Evolutionary conservation across 1,284 basidiomycete genomes (phyloP), one percentile per base, ranked within the genome.

Genomic region (Fomes fomentarius): DNA sequence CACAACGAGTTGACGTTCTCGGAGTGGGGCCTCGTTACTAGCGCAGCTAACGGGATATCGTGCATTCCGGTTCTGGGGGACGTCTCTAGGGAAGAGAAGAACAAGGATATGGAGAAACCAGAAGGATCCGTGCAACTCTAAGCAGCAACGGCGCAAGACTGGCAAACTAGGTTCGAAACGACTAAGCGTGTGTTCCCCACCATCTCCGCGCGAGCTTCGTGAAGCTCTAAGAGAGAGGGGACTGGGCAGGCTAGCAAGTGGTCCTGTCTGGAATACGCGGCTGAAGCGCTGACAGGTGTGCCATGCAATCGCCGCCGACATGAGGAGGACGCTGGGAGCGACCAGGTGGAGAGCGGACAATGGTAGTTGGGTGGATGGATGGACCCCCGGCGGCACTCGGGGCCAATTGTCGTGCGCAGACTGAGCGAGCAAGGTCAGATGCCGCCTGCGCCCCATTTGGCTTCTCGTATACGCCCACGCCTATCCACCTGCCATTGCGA

Each of bases 51-150:
- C 19, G n/a, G 6, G 19, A 12, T 5, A 22, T n/a, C n/a, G n/a
- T n/a, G n/a, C 38, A 24, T 22, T 8, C 11, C 21, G 10, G 43
- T 34, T 21, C 34, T 21, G 30, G 14, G n/a, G 43, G 43, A 45
- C 33, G 10, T 34, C 30, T 45, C 31, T 31, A 22, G n/a, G 43
- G 43, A 45, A 45, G 10, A 34, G 43, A 45, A 45, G 43, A 45
- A 34, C 43, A 22, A 45, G n/a, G 33, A 22, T 33, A 45, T 22
- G 30, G 24, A 45, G 19, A 22, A 34, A n/a, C n/a, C n/a, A n/a
- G n/a, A n/a, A n/a, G n/a, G n/a, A n/a, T n/a, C n/a, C n/a, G n/a
- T n/a, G 15, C 19, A 22, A 31, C 43, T 45, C 43, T 45, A n/a
- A n/a, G n/a, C n/a, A n/a, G n/a, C n/a, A n/a, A n/a, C n/a, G n/a